Base-by-base conservation (phyloP, 495 filamentous ascomycete genomes). In the Lasiosphaeria ovina region DNA sequence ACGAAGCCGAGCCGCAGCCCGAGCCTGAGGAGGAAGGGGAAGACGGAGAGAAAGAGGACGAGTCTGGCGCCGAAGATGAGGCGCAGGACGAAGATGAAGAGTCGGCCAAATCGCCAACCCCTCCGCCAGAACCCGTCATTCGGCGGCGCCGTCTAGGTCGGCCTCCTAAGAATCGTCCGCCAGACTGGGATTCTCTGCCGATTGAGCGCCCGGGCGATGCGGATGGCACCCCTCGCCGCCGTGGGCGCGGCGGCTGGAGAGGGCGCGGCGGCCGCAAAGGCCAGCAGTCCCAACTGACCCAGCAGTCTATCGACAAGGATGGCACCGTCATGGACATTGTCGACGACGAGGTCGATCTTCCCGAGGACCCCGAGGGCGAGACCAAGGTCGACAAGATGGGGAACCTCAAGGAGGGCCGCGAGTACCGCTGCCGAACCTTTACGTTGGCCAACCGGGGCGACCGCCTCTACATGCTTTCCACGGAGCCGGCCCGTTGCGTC, bases 401-500 rank as follows among this genome's bases (percentile, higher is more conserved):
- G 17, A 82, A 89, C 54, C 82, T 98, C 1, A 80, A 84, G 49
- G 93, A 84, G 5, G 91, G 87, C 8, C 83, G 94, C 64, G 90
- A 97, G 64, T 98, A 98, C 69, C 87, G 95, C 53, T 96, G 96
- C 66, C 88, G 94, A 48, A 93, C 90, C 3, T 98, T 98, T 71
- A 96, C 86, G 35, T 89, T 98, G 54, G 79, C 85, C 32, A 90
- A 89, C 51, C 86, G 92, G 51, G 90, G 86, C n/a, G 82, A 94
- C 34, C 76, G 91, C 31, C 83, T 95, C 14, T 98, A 98, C 84
- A 98, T 98, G 94, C 78, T 98, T 67, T 97, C 92, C 2, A 98
- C 94, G 3, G 94, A 98, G 66, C 94, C 94, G 4, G 94, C 94
- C 24, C 85, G 94, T 58, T 98, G 94, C 67, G 93, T 96, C 52